Evolutionary conservation across 257 asterid species (phyloP).

Genomic region (Scutellaria minor): DNA sequence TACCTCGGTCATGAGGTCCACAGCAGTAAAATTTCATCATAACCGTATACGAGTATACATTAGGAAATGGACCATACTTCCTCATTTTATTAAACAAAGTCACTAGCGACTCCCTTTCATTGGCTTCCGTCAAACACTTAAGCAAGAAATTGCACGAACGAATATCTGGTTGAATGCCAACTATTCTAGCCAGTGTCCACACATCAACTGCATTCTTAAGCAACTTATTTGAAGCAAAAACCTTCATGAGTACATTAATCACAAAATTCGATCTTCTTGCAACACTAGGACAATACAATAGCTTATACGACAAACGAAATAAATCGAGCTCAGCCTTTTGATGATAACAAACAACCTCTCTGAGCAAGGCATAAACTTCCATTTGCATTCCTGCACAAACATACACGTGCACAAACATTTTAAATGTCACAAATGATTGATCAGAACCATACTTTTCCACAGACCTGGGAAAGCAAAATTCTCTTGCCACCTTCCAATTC

Average conservation of each 20-base stretch:
- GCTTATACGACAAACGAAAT: conserved; percentile 38
- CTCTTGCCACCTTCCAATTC: conserved; percentile 52
- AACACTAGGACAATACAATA: conserved; percentile 42
- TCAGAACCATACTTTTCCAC: conserved; percentile 48
- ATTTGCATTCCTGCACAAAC: too few relatives aligned
- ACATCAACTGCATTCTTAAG: conserved; percentile 35
- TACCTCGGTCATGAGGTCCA: conserved; percentile 4
- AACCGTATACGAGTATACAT: conserved; percentile 57
- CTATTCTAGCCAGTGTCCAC: conserved; percentile 43
- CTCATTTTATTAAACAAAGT: conserved; percentile 50
- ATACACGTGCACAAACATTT: too few relatives aligned
- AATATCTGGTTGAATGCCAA: conserved; percentile 49
- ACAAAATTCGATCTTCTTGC: conserved; percentile 17
- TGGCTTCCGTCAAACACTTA: too few relatives aligned
- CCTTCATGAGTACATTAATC: too few relatives aligned
- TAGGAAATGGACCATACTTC: conserved; percentile 62
- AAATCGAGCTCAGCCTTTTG: conserved; percentile 44
- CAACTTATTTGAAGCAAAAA: too few relatives aligned
- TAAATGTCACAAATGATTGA: too few relatives aligned
- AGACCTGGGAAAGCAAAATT: conserved; percentile 43
- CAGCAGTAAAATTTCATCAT: conserved; percentile 57
- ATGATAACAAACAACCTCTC: conserved; percentile 31
- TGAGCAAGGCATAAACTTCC: too few relatives aligned
- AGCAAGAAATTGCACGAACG: conserved; percentile 58
- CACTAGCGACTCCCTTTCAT: too few relatives aligned